Evolutionary conservation across 768 basidiomycete genomes (phyloP), one percentile per base, ranked within the genome.

Genomic region (Kwoniella dendrophila): DNA sequence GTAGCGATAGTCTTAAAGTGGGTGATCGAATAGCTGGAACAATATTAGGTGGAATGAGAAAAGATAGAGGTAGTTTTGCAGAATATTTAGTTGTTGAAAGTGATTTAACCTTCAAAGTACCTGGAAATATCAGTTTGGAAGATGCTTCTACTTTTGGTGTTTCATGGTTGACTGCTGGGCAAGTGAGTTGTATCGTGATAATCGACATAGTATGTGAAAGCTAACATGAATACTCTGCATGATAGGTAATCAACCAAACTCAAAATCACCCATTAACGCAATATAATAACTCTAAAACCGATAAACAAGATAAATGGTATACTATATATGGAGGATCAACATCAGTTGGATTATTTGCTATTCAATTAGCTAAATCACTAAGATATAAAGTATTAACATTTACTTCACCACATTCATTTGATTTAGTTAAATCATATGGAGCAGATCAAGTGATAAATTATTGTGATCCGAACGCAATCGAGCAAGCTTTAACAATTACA

Each of bases 361-460:
- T 76, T 48, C 69, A 76, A 43, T 62, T 75, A 18, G 73, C 70
- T 34, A 64, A 68, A 29, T 12, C 58, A 2, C 55, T 65, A 3
- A 74, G 76, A 20, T 69, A 74, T 62, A 74, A 77, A 47, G 79
- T 81, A 58, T 67, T 80, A 49, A 71, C 80, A 4, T 76, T 76
- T 27, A 72, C 77, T 32, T 82, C 81, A 1, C 75, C 77, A 7
- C 70, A 72, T 40, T 80, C 81, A 56, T 76, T 73, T 62, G 79
- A 76, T 20, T 73, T 82, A 24, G 69, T 81, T 59, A 80, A 78
- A 64, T 67, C 76, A 0, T 74, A 80, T 49, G 77, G 82, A 11
- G 82, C 82, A 11, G 73, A 79, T 48, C 73, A 70, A 8, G 80
- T 80, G 18, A 81, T 83, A 55, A 84, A 86, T 75, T 78, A 78